phyloP scores from a whole-genome alignment of 116 monocot genomes.

The Iris pallida region DNA sequence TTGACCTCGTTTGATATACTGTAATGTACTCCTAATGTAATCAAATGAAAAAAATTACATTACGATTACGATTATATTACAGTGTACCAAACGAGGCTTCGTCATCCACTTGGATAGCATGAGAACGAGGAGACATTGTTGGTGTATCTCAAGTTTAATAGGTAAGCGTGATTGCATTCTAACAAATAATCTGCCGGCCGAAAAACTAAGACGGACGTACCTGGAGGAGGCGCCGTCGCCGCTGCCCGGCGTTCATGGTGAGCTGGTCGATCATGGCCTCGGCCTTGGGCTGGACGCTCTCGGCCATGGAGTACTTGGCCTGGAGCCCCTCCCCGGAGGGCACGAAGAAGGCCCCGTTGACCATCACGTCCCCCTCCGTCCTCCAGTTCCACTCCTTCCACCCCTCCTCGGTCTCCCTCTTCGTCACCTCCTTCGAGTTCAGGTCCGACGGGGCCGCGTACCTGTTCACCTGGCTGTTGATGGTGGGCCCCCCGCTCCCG shows the following conservation, averaged over 20 bases:
- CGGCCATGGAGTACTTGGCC: conserved; percentile 46
- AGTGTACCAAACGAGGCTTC: too few relatives aligned
- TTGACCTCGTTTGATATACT: too few relatives aligned
- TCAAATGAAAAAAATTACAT: too few relatives aligned
- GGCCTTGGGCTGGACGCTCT: conserved; percentile 51
- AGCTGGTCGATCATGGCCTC: conserved; percentile 47
- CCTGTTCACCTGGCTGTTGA: conserved; percentile 55
- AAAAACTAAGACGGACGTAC: too few relatives aligned
- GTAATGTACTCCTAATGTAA: too few relatives aligned
- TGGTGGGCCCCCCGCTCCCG: conserved; percentile 43
- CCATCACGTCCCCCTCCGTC: conserved; percentile 49
- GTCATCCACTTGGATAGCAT: too few relatives aligned
- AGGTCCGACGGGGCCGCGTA: conserved; percentile 32
- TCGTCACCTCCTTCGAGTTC: conserved; percentile 42
- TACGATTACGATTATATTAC: too few relatives aligned
- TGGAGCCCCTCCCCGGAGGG: conserved; percentile 48
- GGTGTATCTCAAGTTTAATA: too few relatives aligned
- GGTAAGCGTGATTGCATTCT: too few relatives aligned
- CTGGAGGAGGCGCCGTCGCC: conserved; percentile 17
- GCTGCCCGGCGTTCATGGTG: conserved; percentile 45
- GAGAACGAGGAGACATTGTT: too few relatives aligned
- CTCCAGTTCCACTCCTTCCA: conserved; percentile 63
- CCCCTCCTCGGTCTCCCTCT: conserved; percentile 30
- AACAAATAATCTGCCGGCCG: too few relatives aligned
- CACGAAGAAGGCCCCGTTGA: conserved; percentile 63